These are phyloP conservation scores for Lathyrus aphaca DNA, from an alignment of 306 rosid species.

Conservation along the genomic window DNA sequence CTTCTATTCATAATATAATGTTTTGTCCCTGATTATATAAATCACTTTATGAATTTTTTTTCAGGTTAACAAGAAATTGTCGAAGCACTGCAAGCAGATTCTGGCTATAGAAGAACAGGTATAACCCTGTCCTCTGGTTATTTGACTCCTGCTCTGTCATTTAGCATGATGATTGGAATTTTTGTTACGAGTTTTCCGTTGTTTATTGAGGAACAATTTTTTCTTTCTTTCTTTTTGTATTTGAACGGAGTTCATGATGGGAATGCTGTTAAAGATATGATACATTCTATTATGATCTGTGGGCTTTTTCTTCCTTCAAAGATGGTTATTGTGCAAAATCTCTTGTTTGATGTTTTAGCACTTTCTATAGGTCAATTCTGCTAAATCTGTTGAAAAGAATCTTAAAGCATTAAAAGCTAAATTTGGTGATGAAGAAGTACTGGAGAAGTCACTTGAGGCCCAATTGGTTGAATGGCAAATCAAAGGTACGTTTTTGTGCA, in stretches of 20 bases:
- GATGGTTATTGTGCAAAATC: slow-evolving; percentile 21
- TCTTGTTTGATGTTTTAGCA: slow-evolving; percentile 31
- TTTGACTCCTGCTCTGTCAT: slow-evolving; percentile 20
- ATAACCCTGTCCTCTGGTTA: slow-evolving; percentile 11
- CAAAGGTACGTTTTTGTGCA: slow-evolving; percentile 58
- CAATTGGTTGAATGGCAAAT: slow-evolving; percentile 66
- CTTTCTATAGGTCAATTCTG: slow-evolving; percentile 67
- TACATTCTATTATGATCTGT: not conserved
- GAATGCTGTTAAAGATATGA: slow-evolving; percentile 28
- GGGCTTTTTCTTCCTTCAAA: slow-evolving; percentile 25
- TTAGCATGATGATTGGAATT: slow-evolving; percentile 9
- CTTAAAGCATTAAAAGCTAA: slow-evolving; percentile 68
- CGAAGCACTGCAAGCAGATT: slow-evolving; percentile 69
- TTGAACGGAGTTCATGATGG: slow-evolving; percentile 8
- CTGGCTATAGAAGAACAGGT: slow-evolving; percentile 88
- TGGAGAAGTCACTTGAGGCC: slow-evolving; percentile 81
- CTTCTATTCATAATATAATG: not conserved
- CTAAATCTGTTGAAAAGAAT: slow-evolving; percentile 74
- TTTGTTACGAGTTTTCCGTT: slow-evolving; percentile 17
- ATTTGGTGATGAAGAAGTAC: slow-evolving; percentile 66
- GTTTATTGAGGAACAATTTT: slow-evolving; percentile 1
- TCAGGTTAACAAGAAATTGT: slow-evolving; percentile 78
- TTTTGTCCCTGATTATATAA: slow-evolving; percentile 8
- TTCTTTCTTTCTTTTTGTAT: not conserved
- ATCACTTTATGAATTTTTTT: slow-evolving; percentile 19